Conservation (phyloP, 2,329 filamentous ascomycete genomes). For the Acephala macrosclerotiorum region DNA sequence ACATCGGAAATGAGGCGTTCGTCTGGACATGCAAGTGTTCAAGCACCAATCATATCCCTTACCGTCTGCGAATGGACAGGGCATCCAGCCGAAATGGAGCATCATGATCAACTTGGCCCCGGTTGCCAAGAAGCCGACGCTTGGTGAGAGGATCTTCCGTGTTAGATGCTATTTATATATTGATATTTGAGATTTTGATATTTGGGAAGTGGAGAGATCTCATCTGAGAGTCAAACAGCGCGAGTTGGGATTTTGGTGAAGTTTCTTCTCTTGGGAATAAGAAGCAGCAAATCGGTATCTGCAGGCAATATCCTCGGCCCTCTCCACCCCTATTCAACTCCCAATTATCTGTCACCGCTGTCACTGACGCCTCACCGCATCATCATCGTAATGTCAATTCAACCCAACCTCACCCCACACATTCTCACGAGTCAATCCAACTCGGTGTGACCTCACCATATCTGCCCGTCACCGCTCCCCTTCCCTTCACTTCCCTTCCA, state of each 20-base stretch:
- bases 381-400: too few relatives aligned
- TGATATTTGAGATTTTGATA: background rate
- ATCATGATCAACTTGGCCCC: conserved; percentile 1
- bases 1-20: conserved; percentile 48
- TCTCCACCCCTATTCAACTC: background rate
- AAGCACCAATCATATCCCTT: conserved; percentile 24
- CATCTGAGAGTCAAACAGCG: background rate
- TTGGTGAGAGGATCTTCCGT: background rate
- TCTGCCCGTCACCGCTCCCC: background rate
- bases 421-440: conserved; percentile 2
- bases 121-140: background rate
- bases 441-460: background rate
- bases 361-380: background rate
- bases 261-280: too few relatives aligned
- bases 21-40: conserved; percentile 31
- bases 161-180: conserved; percentile 4
- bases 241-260: too few relatives aligned
- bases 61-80: background rate
- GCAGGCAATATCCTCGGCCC: background rate
- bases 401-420: background rate
- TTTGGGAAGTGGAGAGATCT: background rate
- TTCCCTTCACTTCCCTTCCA: background rate
- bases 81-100: conserved; percentile 1
- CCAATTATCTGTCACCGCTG: background rate
- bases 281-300: too few relatives aligned